Evolutionary conservation across 352 stramenopile genomes (phyloP).

Genomic region (Pythium periplocum): DNA sequence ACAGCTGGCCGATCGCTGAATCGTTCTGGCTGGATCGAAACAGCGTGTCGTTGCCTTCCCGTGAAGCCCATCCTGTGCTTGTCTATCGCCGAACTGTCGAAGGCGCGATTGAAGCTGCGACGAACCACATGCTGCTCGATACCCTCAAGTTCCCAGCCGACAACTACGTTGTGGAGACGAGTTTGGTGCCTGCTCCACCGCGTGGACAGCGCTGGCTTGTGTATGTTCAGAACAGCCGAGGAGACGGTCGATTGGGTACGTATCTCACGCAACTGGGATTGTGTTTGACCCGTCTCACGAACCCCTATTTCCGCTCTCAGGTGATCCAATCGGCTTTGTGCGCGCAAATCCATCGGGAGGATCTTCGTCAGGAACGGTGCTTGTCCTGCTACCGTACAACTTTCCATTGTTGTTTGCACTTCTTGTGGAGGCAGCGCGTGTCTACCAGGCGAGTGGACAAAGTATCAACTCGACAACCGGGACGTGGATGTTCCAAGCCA

Average conservation of each 20-base stretch:
- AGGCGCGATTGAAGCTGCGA: conserved; percentile 72
- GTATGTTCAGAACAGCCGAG: conserved; percentile 77
- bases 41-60: conserved; percentile 58
- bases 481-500: conserved; percentile 83
- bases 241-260: conserved; percentile 66
- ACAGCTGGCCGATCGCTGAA: conserved; percentile 77
- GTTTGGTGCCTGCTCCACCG: conserved; percentile 50
- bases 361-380: conserved; percentile 32
- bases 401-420: conserved; percentile 78
- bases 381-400: conserved; percentile 89
- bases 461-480: conserved; percentile 58
- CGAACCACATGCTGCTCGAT: conserved; percentile 84
- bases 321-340: conserved; percentile 80
- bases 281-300: background rate
- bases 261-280: conserved; percentile 1
- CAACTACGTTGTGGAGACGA: conserved; percentile 61
- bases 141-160: conserved; percentile 86
- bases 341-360: conserved; percentile 28
- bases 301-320: conserved; percentile 7
- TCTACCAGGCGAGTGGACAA: conserved; percentile 77
- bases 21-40: conserved; percentile 84
- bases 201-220: conserved; percentile 79
- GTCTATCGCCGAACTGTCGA: conserved; percentile 69
- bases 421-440: conserved; percentile 73
- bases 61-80: conserved; percentile 74